Conservation (phyloP, 1,284 basidiomycete species). For the Crepidotus sp. region DNA sequence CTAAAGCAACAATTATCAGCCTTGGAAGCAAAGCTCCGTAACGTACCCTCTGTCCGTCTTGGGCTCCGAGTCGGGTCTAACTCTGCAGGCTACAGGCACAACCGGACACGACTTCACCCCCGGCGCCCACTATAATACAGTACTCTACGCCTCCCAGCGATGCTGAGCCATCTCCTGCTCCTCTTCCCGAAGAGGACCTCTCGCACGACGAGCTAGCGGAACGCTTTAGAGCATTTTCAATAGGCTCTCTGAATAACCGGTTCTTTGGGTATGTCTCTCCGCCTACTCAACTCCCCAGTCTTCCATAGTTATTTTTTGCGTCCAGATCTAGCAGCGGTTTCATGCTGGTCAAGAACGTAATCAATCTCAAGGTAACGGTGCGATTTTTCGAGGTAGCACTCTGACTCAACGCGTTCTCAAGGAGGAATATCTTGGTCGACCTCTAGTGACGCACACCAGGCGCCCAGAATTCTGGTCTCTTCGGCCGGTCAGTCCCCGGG, state of each 20-base stretch:
- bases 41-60: slow-evolving; percentile 13
- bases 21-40: slow-evolving; percentile 46
- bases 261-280: slow-evolving; percentile 34
- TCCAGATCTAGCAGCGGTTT: slow-evolving; percentile 44
- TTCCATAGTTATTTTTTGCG: background rate
- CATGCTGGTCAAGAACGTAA: slow-evolving; percentile 42
- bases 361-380: slow-evolving; percentile 30
- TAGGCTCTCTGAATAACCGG: slow-evolving; percentile 31
- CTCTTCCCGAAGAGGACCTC: slow-evolving; percentile 27
- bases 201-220: slow-evolving; percentile 28
- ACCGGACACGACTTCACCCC: background rate
- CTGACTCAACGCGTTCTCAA: slow-evolving; percentile 29
- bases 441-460: slow-evolving; percentile 20
- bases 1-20: slow-evolving; percentile 50
- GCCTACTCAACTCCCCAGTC: background rate
- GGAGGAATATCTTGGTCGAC: slow-evolving; percentile 31
- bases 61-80: background rate
- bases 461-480: slow-evolving; percentile 29
- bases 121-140: slow-evolving; percentile 9
- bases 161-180: slow-evolving; percentile 1
- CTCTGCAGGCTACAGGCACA: slow-evolving; percentile 3
- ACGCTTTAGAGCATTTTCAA: slow-evolving; percentile 28
- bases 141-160: slow-evolving; percentile 9
- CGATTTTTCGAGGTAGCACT: background rate
- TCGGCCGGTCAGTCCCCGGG: slow-evolving; percentile 25